Evolutionary conservation across 768 basidiomycete species (phyloP), one percentile per base, ranked within the genome.

Genomic region (Mycena albidolilacea): DNA sequence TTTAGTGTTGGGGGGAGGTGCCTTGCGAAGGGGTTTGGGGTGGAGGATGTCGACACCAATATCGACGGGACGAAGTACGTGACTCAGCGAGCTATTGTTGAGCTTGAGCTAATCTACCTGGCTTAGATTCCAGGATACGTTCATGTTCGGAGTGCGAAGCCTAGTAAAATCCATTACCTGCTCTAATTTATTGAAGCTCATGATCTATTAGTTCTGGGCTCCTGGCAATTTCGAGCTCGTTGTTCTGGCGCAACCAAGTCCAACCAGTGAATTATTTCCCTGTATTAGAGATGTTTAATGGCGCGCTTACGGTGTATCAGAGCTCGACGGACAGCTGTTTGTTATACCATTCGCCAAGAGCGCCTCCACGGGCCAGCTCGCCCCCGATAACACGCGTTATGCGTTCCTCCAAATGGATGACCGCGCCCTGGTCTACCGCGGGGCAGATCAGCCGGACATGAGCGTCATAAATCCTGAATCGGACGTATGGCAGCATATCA

Each of bases 401-500:
- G 97, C 96, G 1, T 97, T 97, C 83, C 86, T 98, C 50, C 96
- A 97, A 82, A 91, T 97, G 90, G 97, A 98, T 78, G 97, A 99
- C 77, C 91, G 96, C 52, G 94, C 95, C 2, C 87, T 98, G 0
- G 91, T 98, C 17, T 99, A 98, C 81, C 90, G 97, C 67, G 97
- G 97, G 15, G 96, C 97, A 38, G 97, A 98, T 81, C 97, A 98
- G 80, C 97, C 97, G 7, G 97, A 98, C 80, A 93, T 98, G 92
- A 97, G 96, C 79, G 92, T 99, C 69, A 98, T 99, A 78, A 98
- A 98, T 79, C 97, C 97, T 17, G 97, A 97, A 80, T 95, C 95
- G 5, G 97, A 98, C 78, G 97, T 98, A 19, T 99, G 97, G 97
- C 96, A 99, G 77, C 94, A 95, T 82, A 93, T 98, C 81, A 97